phyloP scores from a whole-genome alignment of 192 early-diverging fungal species.

The Podila epicladia region DNA sequence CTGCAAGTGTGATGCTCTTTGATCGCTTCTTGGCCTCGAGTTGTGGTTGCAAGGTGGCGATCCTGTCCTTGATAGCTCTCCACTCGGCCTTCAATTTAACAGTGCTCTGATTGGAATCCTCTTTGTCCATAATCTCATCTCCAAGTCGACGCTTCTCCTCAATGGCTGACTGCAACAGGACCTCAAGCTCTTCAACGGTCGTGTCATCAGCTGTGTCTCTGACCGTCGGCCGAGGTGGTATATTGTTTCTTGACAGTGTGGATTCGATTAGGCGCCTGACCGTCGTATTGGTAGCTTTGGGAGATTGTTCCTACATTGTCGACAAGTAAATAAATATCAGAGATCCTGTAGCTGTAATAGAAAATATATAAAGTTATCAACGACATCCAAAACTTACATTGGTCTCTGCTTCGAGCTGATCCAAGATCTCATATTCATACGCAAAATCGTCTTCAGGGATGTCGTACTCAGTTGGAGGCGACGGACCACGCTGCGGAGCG shows the following conservation, averaged over 20 bases:
- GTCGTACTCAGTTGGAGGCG: neutral
- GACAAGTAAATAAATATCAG: neutral
- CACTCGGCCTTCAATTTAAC: slow-evolving; percentile 19
- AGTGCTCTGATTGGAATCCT: slow-evolving; percentile 10
- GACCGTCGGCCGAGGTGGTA: neutral
- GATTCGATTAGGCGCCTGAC: neutral
- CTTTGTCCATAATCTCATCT: slow-evolving; percentile 32
- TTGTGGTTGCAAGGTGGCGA: slow-evolving; percentile 18
- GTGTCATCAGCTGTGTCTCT: slow-evolving; percentile 16
- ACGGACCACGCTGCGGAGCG: neutral
- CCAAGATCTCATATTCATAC: slow-evolving; percentile 13
- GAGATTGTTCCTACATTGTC: neutral
- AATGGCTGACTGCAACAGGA: slow-evolving; percentile 33
- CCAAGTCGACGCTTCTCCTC: slow-evolving; percentile 43
- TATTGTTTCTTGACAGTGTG: neutral
- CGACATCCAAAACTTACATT: neutral
- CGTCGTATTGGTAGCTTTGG: neutral
- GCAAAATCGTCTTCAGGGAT: slow-evolving; percentile 21
- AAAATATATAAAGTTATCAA: neutral
- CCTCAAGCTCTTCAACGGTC: slow-evolving; percentile 23
- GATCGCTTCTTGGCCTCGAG: slow-evolving; percentile 2
- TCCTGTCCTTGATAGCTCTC: slow-evolving; percentile 28
- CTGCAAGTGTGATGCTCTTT: neutral
- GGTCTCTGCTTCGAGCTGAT: slow-evolving; percentile 10
- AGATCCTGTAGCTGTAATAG: neutral